phyloP scores from a whole-genome alignment of 768 basidiomycete genomes.

The Hericium rajendrae region DNA sequence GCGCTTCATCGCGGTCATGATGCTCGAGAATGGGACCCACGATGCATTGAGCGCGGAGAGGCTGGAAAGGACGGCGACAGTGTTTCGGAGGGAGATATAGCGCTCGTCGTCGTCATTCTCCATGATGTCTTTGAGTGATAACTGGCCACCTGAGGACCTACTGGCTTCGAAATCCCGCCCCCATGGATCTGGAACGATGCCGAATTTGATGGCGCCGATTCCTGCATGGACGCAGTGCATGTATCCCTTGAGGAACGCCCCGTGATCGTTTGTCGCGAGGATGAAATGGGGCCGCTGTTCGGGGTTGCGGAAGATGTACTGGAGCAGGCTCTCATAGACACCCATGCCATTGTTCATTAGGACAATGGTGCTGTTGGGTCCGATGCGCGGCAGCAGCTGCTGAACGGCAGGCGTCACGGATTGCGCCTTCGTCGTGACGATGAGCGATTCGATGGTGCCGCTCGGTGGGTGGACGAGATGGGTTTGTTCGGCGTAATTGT shows the following conservation, averaged over 20 bases:
- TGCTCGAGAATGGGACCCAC: slow-evolving; percentile 56
- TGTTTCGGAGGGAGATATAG: slow-evolving; percentile 57
- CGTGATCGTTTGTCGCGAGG: slow-evolving; percentile 74
- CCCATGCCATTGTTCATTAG: slow-evolving; percentile 96
- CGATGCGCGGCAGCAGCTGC: slow-evolving; percentile 52
- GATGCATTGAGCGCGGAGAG: slow-evolving; percentile 45
- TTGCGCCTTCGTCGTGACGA: slow-evolving; percentile 77
- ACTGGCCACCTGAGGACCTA: slow-evolving; percentile 26
- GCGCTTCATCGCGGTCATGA: slow-evolving; percentile 63
- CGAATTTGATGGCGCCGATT: slow-evolving; percentile 65
- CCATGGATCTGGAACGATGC: slow-evolving; percentile 59
- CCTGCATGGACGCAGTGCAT: slow-evolving; percentile 63
- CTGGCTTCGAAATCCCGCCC: slow-evolving; percentile 58
- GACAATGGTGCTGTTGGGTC: slow-evolving; percentile 67
- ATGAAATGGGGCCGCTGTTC: slow-evolving; percentile 76
- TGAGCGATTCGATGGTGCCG: slow-evolving; percentile 57
- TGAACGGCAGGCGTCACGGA: slow-evolving; percentile 49
- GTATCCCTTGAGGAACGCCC: slow-evolving; percentile 46
- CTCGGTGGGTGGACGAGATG: background rate
- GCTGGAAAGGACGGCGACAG: slow-evolving; percentile 53
- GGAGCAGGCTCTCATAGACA: slow-evolving; percentile 68
- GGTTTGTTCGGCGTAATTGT: background rate
- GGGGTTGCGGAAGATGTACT: slow-evolving; percentile 62
- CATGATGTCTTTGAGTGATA: slow-evolving; percentile 46
- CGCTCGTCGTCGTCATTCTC: slow-evolving; percentile 25